phyloP scores from a whole-genome alignment of 768 basidiomycete species.

The Boletus fagicola region DNA sequence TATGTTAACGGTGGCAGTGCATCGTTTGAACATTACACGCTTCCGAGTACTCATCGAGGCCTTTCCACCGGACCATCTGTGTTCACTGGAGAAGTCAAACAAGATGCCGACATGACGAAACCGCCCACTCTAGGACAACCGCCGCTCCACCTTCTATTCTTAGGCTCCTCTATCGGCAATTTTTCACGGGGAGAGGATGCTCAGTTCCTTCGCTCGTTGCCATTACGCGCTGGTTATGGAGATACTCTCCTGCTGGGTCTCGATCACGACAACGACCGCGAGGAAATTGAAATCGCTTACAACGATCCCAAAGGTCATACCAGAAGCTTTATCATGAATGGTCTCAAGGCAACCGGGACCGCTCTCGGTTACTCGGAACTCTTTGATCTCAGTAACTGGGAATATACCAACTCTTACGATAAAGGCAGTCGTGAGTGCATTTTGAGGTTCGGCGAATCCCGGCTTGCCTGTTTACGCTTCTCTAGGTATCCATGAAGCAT shows the following conservation, averaged over 20 bases:
- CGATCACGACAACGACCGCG: conserved; percentile 74
- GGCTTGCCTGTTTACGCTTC: background rate
- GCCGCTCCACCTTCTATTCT: conserved; percentile 82
- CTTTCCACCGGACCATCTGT: conserved; percentile 40
- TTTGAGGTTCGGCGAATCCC: background rate
- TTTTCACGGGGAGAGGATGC: conserved; percentile 70
- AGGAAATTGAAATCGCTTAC: conserved; percentile 81
- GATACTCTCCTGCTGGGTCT: conserved; percentile 91
- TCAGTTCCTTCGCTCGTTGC: conserved; percentile 74
- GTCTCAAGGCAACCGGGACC: conserved; percentile 64
- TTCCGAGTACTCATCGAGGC: conserved; percentile 25
- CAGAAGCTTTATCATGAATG: conserved; percentile 81
- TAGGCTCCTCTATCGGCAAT: conserved; percentile 92
- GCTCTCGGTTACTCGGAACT: conserved; percentile 64
- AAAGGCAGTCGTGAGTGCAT: conserved; percentile 44
- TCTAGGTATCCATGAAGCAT: conserved; percentile 81
- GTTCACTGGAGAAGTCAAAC: conserved; percentile 21
- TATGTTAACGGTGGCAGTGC: background rate
- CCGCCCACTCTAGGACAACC: conserved; percentile 51
- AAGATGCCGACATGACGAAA: conserved; percentile 10
- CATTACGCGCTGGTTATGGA: conserved; percentile 66
- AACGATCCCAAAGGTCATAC: conserved; percentile 78
- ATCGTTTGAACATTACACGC: conserved; percentile 6
- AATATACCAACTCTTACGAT: conserved; percentile 64
- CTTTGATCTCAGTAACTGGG: conserved; percentile 71